Evolutionary conservation across 2,329 filamentous ascomycete species (phyloP), one percentile per base, ranked within the genome.

Genomic region (Phoma sp.): DNA sequence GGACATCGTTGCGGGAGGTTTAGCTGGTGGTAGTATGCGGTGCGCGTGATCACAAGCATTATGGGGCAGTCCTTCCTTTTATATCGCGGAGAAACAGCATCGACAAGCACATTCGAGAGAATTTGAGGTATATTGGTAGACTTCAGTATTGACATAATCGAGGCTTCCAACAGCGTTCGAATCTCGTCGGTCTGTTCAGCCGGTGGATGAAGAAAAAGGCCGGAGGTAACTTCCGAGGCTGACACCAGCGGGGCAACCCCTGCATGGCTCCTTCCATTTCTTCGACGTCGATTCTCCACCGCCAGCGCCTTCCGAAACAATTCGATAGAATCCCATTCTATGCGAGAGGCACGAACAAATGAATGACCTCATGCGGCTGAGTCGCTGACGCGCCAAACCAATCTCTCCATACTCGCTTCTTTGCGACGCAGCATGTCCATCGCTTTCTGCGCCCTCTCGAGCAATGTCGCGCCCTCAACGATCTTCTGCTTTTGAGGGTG

Each of bases 361-460:
- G 53, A 47, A 47, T 47, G 53, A 52, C 22, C 30, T 55, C 46
- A 47, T 22, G 37, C 29, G 5, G 13, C 55, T 18, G 18, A 18
- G 47, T 75, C 72, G 29, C 68, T 63, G 24, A 76, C 59, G 37
- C 62, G 63, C 70, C 74, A 75, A 0, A 80, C 75, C 52, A 81
- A 57, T 36, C 77, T 72, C 67, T 79, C 77, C 22, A 77, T 78
- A 56, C 78, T 80, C 24, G 74, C 74, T 39, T 77, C 75, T 56
- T 77, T 79, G 43, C 73, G 69, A 48, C 78, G 70, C 51, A 81
- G 61, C 55, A 73, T 62, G 63, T 77, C 68, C 69, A 82, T 66
- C 3, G 79, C 79, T 14, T 64, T 72, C 56, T 80, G 73, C 37
- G 75, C 75, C 41, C 76, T 66, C 49, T 77, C 75, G 11, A 79